These are phyloP conservation scores for Sclerotinia nivalis DNA, from an alignment of 2,329 filamentous ascomycete genomes.

Conservation along the genomic window DNA sequence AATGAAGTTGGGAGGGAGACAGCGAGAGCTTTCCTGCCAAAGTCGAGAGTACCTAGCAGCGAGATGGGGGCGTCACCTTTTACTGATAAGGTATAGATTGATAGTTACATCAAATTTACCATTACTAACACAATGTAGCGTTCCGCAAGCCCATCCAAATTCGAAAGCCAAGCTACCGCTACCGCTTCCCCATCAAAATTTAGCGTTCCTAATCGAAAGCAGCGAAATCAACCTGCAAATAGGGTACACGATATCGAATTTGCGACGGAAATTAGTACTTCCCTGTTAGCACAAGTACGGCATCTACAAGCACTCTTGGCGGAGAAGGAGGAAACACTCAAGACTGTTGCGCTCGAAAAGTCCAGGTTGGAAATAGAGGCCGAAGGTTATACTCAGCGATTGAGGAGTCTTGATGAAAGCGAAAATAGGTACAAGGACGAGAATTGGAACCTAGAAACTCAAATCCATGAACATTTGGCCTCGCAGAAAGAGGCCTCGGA, in stretches of 20 bases:
- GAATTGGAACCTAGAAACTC: slow-evolving; percentile 96
- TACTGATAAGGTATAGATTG: slow-evolving; percentile 47
- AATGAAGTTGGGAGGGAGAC: slow-evolving; percentile 91
- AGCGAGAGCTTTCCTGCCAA: slow-evolving; percentile 82
- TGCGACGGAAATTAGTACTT: slow-evolving; percentile 96
- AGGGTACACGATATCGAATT: slow-evolving; percentile 96
- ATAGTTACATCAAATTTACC: slow-evolving; percentile 22
- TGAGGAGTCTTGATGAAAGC: slow-evolving; percentile 85
- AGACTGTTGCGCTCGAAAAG: slow-evolving; percentile 71
- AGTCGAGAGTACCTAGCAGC: slow-evolving; percentile 75
- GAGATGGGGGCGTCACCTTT: slow-evolving; percentile 54
- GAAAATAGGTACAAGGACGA: slow-evolving; percentile 97
- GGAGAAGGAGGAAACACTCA: slow-evolving; percentile 85
- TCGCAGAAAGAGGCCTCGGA: slow-evolving; percentile 74
- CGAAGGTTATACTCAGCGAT: slow-evolving; percentile 74
- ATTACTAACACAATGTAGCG: slow-evolving; percentile 50
- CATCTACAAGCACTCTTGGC: slow-evolving; percentile 82
- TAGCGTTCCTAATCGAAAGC: slow-evolving; percentile 80
- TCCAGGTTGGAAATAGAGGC: slow-evolving; percentile 80
- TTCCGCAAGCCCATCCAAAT: slow-evolving; percentile 72
- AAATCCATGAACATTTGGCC: slow-evolving; percentile 78
- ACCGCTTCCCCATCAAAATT: slow-evolving; percentile 87
- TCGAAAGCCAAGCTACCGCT: slow-evolving; percentile 78
- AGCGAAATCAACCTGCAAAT: slow-evolving; percentile 85
- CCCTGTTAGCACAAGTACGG: slow-evolving; percentile 88